Percentiles rank a stretch among this genome's conserved stretches.
These are phyloP conservation scores for Halophytophthora batemanensis DNA, from an alignment of 352 stramenopile genomes.

Conservation along the genomic window DNA sequence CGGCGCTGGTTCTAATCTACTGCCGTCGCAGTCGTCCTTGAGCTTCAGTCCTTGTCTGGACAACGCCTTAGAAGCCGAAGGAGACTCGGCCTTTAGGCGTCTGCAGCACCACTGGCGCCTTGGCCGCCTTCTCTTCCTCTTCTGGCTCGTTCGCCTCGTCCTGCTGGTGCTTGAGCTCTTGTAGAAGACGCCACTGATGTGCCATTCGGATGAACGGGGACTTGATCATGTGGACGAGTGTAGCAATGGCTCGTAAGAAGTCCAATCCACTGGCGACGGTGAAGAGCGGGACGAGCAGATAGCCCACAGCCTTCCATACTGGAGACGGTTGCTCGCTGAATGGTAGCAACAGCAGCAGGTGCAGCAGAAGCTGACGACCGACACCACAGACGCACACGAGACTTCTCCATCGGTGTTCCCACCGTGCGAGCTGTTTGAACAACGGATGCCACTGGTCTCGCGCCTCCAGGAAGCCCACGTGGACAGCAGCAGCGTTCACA, in stretches of 20 bases:
- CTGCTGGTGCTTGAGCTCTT: conserved; percentile 2
- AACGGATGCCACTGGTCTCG: conserved; percentile 60
- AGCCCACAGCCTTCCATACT: conserved; percentile 30
- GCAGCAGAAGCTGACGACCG: conserved; percentile 56
- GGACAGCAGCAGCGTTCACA: conserved; percentile 51
- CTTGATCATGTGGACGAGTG: conserved; percentile 51
- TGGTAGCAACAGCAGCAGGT: conserved; percentile 60
- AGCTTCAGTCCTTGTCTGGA: too few species aligned
- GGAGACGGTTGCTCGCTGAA: conserved; percentile 29
- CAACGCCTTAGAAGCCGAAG: too few species aligned
- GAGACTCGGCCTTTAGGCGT: not conserved
- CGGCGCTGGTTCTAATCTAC: too few species aligned
- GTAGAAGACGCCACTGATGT: conserved; percentile 13
- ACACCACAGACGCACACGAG: conserved; percentile 48
- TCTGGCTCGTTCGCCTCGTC: conserved; percentile 10
- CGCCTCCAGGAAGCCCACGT: conserved; percentile 54
- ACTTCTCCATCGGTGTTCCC: conserved; percentile 44
- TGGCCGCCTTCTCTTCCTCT: not conserved
- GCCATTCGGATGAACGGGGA: conserved; percentile 30
- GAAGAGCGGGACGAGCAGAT: conserved; percentile 57
- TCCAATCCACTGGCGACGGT: conserved; percentile 55
- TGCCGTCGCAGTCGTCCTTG: too few species aligned
- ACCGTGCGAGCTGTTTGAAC: conserved; percentile 57
- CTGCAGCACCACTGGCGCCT: not conserved
- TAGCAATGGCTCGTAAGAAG: conserved; percentile 47